Conservation (phyloP, 2,329 filamentous ascomycete species). For the Didymella pinodella region DNA sequence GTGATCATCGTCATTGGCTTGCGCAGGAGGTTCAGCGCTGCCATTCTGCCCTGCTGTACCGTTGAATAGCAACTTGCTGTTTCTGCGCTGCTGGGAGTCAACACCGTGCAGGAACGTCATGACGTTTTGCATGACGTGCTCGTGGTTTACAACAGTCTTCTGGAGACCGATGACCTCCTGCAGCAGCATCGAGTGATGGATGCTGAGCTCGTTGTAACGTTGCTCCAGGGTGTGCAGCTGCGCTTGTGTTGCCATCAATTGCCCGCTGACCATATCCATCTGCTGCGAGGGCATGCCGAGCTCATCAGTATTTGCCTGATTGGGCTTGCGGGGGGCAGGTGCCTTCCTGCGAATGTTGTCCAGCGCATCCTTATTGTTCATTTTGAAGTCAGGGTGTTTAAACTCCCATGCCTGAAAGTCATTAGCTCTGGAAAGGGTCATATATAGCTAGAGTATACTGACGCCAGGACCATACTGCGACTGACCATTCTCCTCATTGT, state of each 20-base stretch:
- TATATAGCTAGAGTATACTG: conserved; percentile 20
- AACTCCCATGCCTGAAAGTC: conserved; percentile 84
- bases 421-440: conserved; percentile 24
- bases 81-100: conserved; percentile 69
- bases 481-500: conserved; percentile 84
- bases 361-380: conserved; percentile 93
- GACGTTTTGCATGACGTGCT: conserved; percentile 74
- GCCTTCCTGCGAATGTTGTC: conserved; percentile 97
- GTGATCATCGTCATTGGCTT: conserved; percentile 64
- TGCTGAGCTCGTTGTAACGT: conserved; percentile 78
- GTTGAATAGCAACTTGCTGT: conserved; percentile 60
- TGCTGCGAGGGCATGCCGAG: conserved; percentile 83
- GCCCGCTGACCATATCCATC: conserved; percentile 86
- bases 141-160: conserved; percentile 76
- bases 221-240: conserved; percentile 89
- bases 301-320: conserved; percentile 64
- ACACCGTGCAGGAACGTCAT: conserved; percentile 72
- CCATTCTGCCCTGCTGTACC: conserved; percentile 53
- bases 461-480: conserved; percentile 84
- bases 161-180: conserved; percentile 71
- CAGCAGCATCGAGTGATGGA: conserved; percentile 70
- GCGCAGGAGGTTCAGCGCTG: conserved; percentile 53
- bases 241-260: conserved; percentile 87
- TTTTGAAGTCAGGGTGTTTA: conserved; percentile 94
- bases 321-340: conserved; percentile 82